These are phyloP conservation scores for Raffaelea ambrosiae DNA, from an alignment of 2,329 filamentous ascomycete species.

Conservation along the genomic window DNA sequence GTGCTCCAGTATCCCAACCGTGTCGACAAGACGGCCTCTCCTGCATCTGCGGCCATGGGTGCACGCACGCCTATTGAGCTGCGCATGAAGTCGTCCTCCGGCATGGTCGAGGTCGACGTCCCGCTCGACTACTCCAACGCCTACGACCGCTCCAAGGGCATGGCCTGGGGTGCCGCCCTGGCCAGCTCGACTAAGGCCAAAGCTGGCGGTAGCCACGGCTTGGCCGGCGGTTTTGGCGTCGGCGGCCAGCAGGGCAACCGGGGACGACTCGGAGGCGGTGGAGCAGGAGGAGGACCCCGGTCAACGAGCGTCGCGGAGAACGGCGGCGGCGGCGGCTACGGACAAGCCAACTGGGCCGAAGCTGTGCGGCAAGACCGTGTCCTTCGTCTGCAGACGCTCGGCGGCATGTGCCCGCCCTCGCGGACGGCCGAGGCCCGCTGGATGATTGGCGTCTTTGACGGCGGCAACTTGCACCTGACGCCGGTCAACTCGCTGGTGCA, in stretches of 20 bases:
- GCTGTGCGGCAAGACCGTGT: constrained; percentile 63
- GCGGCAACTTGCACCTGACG: constrained; percentile 77
- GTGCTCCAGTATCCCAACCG: constrained; percentile 88
- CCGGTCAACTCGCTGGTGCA: constrained; percentile 77
- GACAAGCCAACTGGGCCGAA: constrained; percentile 53
- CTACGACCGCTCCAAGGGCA: constrained; percentile 77
- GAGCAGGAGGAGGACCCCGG: constrained; percentile 19
- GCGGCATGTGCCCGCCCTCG: constrained; percentile 51
- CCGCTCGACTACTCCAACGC: constrained; percentile 63
- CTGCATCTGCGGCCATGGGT: constrained; percentile 5
- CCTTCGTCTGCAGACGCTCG: constrained; percentile 72
- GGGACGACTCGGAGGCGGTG: constrained; percentile 22
- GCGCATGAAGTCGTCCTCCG: constrained; percentile 72
- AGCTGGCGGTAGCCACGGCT: constrained; percentile 57
- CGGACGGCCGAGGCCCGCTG: constrained; percentile 66
- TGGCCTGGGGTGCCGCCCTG: constrained; percentile 74
- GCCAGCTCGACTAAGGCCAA: constrained; percentile 49
- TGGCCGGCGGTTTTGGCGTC: constrained; percentile 66
- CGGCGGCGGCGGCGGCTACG: constrained; percentile 24
- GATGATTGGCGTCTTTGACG: constrained; percentile 87
- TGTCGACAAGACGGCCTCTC: constrained; percentile 36
- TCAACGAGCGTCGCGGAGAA: neutral
- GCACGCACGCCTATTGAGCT: constrained; percentile 56
- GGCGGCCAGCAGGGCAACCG: constrained; percentile 29
- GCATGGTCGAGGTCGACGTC: constrained; percentile 89